A percentile compares a stretch with the other conserved stretches of the same genome.
These are phyloP conservation scores for Aspergillus saccharolyticus DNA, from an alignment of 495 filamentous ascomycete species.

Conservation along the genomic window DNA sequence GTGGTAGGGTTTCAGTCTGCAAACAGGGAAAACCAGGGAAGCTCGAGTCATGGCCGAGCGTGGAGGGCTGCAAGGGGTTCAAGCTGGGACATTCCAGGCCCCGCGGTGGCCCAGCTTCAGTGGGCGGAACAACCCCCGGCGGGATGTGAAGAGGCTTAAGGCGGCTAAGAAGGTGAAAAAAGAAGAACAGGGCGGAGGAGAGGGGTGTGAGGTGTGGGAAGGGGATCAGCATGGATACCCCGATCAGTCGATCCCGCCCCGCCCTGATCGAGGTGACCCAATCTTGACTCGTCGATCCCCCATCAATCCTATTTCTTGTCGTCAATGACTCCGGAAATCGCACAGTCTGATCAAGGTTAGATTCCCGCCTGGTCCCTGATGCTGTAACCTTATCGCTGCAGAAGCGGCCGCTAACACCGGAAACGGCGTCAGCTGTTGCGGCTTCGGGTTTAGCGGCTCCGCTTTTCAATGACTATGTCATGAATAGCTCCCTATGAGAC, in stretches of 20 bases:
- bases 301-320: neutral
- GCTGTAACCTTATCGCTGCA: neutral
- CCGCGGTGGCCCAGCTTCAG: no score
- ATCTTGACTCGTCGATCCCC: neutral
- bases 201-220: no score
- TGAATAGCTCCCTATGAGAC: neutral
- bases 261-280: neutral
- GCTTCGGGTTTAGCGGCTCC: neutral
- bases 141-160: no score
- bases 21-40: neutral
- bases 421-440: neutral
- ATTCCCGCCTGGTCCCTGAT: neutral
- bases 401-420: neutral
- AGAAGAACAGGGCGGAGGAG: no score
- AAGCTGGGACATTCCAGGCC: neutral
- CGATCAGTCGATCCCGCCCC: neutral
- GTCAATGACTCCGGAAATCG: neutral
- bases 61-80: neutral
- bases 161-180: no score
- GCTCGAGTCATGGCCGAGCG: neutral
- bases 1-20: neutral
- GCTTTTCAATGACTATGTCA: neutral
- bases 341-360: neutral
- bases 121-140: no score
- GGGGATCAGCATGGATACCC: no score